These are phyloP conservation scores for Athelia sp. DNA, from an alignment of 1,284 basidiomycete species.

Conservation along the genomic window DNA sequence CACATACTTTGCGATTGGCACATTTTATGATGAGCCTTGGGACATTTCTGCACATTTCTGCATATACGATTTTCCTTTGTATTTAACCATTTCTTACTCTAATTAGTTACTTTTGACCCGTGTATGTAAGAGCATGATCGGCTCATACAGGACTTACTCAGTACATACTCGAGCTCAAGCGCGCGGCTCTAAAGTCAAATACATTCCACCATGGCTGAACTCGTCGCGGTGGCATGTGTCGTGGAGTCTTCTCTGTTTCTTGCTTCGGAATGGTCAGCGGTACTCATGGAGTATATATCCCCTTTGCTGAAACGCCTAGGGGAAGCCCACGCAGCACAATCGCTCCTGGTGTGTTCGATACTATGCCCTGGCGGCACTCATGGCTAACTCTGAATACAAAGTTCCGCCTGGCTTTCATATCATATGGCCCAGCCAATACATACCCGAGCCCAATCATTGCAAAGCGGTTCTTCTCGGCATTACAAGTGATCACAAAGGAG, in stretches of 20 bases:
- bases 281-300: constrained; percentile 45
- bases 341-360: constrained; percentile 43
- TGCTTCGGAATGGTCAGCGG: constrained; percentile 44
- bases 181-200: background rate
- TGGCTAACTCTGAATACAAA: constrained; percentile 28
- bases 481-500: constrained; percentile 28
- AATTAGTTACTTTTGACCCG: background rate
- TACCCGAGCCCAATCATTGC: constrained; percentile 48
- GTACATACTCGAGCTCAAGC: too few relatives aligned
- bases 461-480: constrained; percentile 49
- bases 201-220: constrained; percentile 15
- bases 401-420: constrained; percentile 38
- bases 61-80: background rate
- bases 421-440: constrained; percentile 38
- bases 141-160: too few relatives aligned
- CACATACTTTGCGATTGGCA: background rate
- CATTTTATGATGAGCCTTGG: constrained; percentile 1
- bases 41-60: background rate
- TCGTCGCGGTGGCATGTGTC: constrained; percentile 52
- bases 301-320: constrained; percentile 48
- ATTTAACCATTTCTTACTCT: background rate
- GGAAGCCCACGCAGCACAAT: constrained; percentile 30
- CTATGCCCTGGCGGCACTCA: constrained; percentile 57
- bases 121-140: background rate
- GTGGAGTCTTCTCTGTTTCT: constrained; percentile 60